A percentile compares a stretch with the other conserved stretches of the same genome.
phyloP scores from a whole-genome alignment of 2,329 filamentous ascomycete genomes.

The Ascochyta fabae region DNA sequence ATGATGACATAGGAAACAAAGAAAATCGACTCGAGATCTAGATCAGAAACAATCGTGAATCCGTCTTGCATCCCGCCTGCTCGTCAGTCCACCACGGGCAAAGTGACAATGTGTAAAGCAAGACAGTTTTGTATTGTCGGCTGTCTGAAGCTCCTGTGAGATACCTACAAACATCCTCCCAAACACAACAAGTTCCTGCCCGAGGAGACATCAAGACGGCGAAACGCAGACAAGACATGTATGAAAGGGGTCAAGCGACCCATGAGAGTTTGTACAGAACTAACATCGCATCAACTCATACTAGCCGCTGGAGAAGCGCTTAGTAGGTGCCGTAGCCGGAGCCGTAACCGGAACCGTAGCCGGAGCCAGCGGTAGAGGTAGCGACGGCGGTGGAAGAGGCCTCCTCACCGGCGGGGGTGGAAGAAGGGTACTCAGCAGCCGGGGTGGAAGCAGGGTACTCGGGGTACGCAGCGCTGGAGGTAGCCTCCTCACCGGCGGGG shows the following conservation, averaged over 20 bases:
- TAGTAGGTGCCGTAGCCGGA: conserved; percentile 32
- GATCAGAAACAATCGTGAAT: conserved; percentile 14
- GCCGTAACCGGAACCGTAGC: conserved; percentile 29
- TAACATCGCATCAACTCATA: conserved; percentile 25
- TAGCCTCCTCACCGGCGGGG: conserved; percentile 17
- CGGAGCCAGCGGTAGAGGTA: conserved; percentile 19
- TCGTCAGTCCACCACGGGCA: conserved; percentile 7
- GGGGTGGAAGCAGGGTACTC: conserved; percentile 10
- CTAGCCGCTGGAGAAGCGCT: conserved; percentile 21
- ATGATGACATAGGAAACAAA: conserved; percentile 12
- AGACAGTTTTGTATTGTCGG: conserved; percentile 18
- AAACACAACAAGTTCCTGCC: conserved; percentile 27
- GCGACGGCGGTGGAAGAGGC: conserved; percentile 22
- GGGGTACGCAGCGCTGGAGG: conserved; percentile 15
- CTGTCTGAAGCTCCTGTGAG: conserved; percentile 14
- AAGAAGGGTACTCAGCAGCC: conserved; percentile 9
- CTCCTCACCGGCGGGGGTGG: conserved; percentile 17
- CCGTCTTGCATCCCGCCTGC: conserved; percentile 4
- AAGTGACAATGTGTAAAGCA: conserved; percentile 7
- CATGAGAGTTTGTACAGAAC: conserved; percentile 24
- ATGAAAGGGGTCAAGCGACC: conserved; percentile 37
- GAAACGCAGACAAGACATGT: conserved; percentile 31
- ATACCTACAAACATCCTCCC: conserved; percentile 24
- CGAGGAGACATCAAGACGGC: conserved; percentile 28
- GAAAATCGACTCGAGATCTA: conserved; percentile 11